Conservation (phyloP, 2,329 filamentous ascomycete species). For the Pezicula neosporulosa region DNA sequence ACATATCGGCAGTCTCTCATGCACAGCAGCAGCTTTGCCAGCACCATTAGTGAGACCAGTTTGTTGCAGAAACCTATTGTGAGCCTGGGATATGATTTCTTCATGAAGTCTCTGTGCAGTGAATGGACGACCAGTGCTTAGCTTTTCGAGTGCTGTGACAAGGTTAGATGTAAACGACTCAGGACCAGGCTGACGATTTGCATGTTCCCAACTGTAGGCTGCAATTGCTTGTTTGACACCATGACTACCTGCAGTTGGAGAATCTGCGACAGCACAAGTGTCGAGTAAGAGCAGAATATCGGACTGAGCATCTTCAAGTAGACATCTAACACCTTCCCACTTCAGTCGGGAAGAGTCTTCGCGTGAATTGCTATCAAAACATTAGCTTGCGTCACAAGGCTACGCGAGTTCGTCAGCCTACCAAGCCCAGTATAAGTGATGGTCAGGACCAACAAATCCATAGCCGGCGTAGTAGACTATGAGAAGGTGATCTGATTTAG, state of each 20-base stretch:
- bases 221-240: conserved; percentile 62
- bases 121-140: conserved; percentile 52
- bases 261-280: conserved; percentile 54
- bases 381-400: conserved; percentile 32
- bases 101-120: conserved; percentile 53
- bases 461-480: conserved; percentile 64
- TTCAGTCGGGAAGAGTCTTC: conserved; percentile 59
- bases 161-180: conserved; percentile 57
- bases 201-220: conserved; percentile 52
- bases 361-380: conserved; percentile 45
- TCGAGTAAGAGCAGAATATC: conserved; percentile 62
- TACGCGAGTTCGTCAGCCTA: conserved; percentile 37
- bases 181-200: conserved; percentile 38
- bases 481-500: conserved; percentile 54
- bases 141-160: conserved; percentile 49
- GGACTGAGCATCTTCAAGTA: conserved; percentile 60
- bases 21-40: conserved; percentile 27
- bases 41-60: conserved; percentile 43
- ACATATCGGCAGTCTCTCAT: conserved; percentile 42
- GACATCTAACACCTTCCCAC: conserved; percentile 59
- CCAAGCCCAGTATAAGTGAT: conserved; percentile 65
- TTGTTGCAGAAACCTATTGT: conserved; percentile 39
- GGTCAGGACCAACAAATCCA: conserved; percentile 54
- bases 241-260: conserved; percentile 45
- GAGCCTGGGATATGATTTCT: conserved; percentile 39